Conservation (phyloP, 192 early-diverging fungal species). For the Umbelopsis ramanniana region DNA sequence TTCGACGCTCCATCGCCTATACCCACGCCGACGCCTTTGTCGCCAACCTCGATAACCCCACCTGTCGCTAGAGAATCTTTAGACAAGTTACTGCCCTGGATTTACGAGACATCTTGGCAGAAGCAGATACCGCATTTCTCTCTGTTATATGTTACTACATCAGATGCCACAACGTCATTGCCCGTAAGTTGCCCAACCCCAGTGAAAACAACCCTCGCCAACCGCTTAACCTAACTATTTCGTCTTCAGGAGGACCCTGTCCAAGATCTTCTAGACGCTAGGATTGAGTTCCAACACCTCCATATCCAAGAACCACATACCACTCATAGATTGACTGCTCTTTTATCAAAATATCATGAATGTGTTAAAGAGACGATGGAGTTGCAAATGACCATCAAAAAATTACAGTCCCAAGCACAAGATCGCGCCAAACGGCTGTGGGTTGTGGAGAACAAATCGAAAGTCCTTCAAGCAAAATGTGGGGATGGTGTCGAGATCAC, state of each 20-base stretch:
- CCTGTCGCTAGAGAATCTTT: background rate
- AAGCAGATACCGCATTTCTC: background rate
- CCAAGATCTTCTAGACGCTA: background rate
- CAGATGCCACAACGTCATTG: background rate
- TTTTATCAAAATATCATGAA: slow-evolving; percentile 1
- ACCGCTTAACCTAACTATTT: too few species aligned
- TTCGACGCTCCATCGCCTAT: too few species aligned
- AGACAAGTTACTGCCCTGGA: background rate
- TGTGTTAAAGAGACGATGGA: background rate
- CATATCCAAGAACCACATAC: slow-evolving; percentile 6
- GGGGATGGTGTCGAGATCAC: slow-evolving; percentile 9
- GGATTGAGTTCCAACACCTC: background rate
- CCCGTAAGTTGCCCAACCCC: background rate
- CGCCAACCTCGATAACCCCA: background rate
- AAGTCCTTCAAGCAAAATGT: slow-evolving; percentile 3
- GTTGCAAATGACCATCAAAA: slow-evolving; percentile 6
- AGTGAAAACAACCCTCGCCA: too few species aligned
- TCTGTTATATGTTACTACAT: background rate
- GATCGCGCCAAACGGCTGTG: slow-evolving; percentile 8
- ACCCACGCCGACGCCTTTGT: background rate
- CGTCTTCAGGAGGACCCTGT: too few species aligned
- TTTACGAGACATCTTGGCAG: background rate
- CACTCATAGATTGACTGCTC: background rate
- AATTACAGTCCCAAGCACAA: slow-evolving; percentile 15
- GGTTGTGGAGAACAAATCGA: slow-evolving; percentile 4